phyloP scores from a whole-genome alignment of 257 asterid species.

The Solanum gracilifrons region DNA sequence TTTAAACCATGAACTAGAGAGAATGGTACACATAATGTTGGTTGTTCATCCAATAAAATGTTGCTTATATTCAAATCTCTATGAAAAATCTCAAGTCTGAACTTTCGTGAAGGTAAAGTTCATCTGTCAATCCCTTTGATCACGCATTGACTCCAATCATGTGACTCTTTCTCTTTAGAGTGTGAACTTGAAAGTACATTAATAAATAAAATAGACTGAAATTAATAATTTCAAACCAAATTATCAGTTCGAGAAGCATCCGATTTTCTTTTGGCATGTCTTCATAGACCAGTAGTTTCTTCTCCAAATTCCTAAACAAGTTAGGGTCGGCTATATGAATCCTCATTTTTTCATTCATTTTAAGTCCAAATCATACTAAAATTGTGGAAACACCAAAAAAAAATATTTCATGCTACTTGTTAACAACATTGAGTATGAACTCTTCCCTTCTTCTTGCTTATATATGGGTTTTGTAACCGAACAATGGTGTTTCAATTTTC shows the following conservation, averaged over 20 bases:
- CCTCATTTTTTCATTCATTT: not conserved
- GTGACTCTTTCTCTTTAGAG: not conserved
- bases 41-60: conserved; percentile 41
- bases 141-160: conserved; percentile 34
- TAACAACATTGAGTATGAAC: no score
- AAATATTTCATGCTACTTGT: no score
- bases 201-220: not conserved
- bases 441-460: no score
- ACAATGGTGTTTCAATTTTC: no score
- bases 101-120: conserved; percentile 47
- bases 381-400: not conserved
- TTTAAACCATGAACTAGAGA: not conserved
- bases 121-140: conserved; percentile 40
- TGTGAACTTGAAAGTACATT: not conserved
- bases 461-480: no score
- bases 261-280: conserved; percentile 9
- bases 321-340: not conserved
- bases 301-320: not conserved
- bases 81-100: conserved; percentile 40
- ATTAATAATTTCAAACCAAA: not conserved
- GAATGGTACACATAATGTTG: conserved; percentile 17
- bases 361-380: not conserved
- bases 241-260: conserved; percentile 14
- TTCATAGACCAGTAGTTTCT: conserved; percentile 13
- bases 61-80: conserved; percentile 51